Percentiles rank a stretch among this genome's conserved stretches.
These are phyloP conservation scores for Lodderomyces theae DNA, from an alignment of 1,139 yeast genomes.

Conservation along the genomic window DNA sequence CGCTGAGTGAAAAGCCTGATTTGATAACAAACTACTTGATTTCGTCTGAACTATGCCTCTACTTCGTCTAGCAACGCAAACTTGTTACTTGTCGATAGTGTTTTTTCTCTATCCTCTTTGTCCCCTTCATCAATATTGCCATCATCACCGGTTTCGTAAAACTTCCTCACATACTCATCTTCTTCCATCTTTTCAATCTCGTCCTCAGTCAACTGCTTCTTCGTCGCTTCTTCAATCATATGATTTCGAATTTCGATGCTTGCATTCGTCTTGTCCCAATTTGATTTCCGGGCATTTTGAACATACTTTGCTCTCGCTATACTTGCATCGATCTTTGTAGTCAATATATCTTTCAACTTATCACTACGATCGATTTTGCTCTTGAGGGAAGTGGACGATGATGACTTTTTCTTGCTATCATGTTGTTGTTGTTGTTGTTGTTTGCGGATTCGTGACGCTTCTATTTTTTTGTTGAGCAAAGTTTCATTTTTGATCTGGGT, in stretches of 20 bases:
- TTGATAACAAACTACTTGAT: neutral
- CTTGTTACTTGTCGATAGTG: constrained; percentile 30
- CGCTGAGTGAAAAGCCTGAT: neutral
- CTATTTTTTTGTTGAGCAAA: constrained; percentile 55
- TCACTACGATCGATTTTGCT: constrained; percentile 47
- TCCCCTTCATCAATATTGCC: constrained; percentile 20
- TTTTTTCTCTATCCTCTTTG: constrained; percentile 20
- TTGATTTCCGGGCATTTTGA: constrained; percentile 61
- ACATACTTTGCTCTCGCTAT: constrained; percentile 61
- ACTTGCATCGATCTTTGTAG: constrained; percentile 62
- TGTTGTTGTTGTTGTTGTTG: constrained; percentile 13
- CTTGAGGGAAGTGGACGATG: constrained; percentile 34
- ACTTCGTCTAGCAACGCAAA: constrained; percentile 51
- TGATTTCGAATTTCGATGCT: constrained; percentile 33
- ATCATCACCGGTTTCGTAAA: constrained; percentile 28
- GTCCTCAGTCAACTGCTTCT: constrained; percentile 11
- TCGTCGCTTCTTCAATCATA: constrained; percentile 11
- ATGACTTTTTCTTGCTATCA: constrained; percentile 32
- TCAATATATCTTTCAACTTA: constrained; percentile 54
- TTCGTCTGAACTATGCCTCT: constrained; percentile 35
- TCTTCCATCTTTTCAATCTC: constrained; percentile 31
- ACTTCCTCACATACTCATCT: constrained; percentile 36
- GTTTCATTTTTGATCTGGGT: constrained; percentile 68
- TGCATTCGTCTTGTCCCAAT: constrained; percentile 69
- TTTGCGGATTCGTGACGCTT: constrained; percentile 37